phyloP scores from a whole-genome alignment of 305 asterid species.

The Fraxinus floribunda region DNA sequence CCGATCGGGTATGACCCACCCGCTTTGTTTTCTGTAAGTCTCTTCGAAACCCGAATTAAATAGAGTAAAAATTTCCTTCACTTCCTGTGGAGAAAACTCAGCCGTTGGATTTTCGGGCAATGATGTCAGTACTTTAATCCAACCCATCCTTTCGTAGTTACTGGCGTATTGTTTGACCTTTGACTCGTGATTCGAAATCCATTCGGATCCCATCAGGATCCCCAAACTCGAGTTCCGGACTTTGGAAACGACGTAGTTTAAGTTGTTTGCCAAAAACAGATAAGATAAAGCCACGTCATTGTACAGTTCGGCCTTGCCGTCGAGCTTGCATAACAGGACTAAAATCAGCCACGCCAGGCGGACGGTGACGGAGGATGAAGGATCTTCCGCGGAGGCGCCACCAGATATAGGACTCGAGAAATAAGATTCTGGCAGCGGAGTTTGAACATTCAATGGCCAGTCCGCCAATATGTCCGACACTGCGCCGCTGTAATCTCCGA shows the following conservation, averaged over 20 bases:
- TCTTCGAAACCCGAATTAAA: constrained; percentile 59
- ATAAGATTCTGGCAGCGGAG: constrained; percentile 60
- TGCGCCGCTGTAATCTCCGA: constrained; percentile 69
- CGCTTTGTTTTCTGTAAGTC: constrained; percentile 46
- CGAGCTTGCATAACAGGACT: constrained; percentile 78
- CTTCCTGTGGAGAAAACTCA: constrained; percentile 37
- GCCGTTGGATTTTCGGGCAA: constrained; percentile 57
- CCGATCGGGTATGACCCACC: constrained; percentile 84
- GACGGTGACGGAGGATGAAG: constrained; percentile 40
- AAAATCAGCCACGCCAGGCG: constrained; percentile 73
- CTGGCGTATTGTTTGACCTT: constrained; percentile 49
- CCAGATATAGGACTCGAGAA: constrained; percentile 48
- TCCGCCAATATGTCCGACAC: constrained; percentile 61
- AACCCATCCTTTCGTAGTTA: constrained; percentile 60
- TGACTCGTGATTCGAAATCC: constrained; percentile 50
- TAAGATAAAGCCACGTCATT: constrained; percentile 66
- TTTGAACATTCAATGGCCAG: constrained; percentile 36
- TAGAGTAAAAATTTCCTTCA: constrained; percentile 35
- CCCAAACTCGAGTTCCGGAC: constrained; percentile 56
- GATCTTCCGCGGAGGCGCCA: constrained; percentile 26
- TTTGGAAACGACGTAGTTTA: constrained; percentile 75
- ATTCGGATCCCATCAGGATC: constrained; percentile 57
- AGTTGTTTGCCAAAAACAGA: constrained; percentile 71
- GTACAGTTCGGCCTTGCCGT: constrained; percentile 60
- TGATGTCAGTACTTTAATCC: constrained; percentile 55